phyloP scores from a whole-genome alignment of 2,329 filamentous ascomycete species.

The Ceratocystis lukuohia region DNA sequence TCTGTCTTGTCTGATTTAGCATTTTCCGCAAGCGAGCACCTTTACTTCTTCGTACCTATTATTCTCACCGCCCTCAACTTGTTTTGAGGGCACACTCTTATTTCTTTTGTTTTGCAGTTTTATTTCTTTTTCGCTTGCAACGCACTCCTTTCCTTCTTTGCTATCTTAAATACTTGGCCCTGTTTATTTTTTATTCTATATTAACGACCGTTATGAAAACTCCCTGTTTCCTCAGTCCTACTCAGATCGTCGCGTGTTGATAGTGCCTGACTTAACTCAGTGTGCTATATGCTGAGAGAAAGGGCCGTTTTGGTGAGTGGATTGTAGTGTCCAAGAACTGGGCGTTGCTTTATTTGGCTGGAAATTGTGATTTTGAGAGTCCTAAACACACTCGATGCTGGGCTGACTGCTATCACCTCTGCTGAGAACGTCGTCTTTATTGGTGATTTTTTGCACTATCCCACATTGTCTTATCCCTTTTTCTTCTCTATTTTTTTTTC shows the following conservation, averaged over 20 bases:
- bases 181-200: slow-evolving; percentile 1
- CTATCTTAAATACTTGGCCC: neutral
- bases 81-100: neutral
- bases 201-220: slow-evolving; percentile 15
- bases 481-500: neutral
- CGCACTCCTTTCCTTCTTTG: neutral
- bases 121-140: neutral
- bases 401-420: neutral
- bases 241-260: neutral
- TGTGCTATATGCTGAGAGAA: neutral
- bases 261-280: neutral
- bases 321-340: neutral
- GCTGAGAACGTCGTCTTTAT: neutral
- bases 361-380: neutral
- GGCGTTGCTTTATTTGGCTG: neutral
- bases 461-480: neutral
- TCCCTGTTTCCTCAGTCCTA: neutral
- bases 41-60: neutral
- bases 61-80: neutral
- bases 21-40: slow-evolving; percentile 12
- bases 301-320: neutral
- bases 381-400: neutral
- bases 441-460: neutral
- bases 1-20: slow-evolving; percentile 6
- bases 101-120: slow-evolving; percentile 2